Conservation (phyloP, 1,139 yeast species). For the Sugiyamaella pinicola region DNA sequence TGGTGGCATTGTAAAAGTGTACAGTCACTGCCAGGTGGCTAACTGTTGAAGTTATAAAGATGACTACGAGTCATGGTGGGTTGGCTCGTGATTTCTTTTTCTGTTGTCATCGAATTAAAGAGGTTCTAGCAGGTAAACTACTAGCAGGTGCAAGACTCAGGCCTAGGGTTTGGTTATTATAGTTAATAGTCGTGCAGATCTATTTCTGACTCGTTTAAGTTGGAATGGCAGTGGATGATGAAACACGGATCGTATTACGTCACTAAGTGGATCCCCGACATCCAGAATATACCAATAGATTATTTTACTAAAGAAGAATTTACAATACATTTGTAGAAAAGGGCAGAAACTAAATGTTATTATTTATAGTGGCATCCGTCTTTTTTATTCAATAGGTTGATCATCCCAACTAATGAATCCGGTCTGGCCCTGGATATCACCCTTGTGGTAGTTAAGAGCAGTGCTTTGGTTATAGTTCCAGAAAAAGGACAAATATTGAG, state of each 20-base stretch:
- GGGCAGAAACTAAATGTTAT: neutral
- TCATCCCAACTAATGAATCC: slow-evolving; percentile 24
- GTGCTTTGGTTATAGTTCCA: slow-evolving; percentile 40
- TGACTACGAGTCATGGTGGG: slow-evolving; percentile 17
- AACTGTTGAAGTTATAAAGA: slow-evolving; percentile 3
- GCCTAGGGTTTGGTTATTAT: neutral
- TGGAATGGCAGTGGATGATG: neutral
- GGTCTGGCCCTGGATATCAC: slow-evolving; percentile 30
- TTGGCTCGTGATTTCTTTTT: neutral
- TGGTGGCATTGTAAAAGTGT: slow-evolving; percentile 14
- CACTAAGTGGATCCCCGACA: no score
- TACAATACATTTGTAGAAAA: neutral
- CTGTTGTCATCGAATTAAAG: no score
- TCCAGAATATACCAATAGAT: no score
- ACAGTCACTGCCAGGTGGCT: no score
- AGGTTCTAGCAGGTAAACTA: neutral
- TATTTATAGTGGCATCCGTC: neutral
- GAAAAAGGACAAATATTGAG: slow-evolving; percentile 38
- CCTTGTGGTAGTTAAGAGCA: slow-evolving; percentile 37
- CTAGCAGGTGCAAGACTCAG: neutral
- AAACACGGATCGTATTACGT: no score
- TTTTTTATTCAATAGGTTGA: slow-evolving; percentile 16
- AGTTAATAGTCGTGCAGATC: slow-evolving; percentile 9
- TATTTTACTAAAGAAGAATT: no score
- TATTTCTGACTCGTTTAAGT: neutral